These are phyloP conservation scores for Mrakia frigida DNA, from an alignment of 768 basidiomycete genomes.

Conservation along the genomic window DNA sequence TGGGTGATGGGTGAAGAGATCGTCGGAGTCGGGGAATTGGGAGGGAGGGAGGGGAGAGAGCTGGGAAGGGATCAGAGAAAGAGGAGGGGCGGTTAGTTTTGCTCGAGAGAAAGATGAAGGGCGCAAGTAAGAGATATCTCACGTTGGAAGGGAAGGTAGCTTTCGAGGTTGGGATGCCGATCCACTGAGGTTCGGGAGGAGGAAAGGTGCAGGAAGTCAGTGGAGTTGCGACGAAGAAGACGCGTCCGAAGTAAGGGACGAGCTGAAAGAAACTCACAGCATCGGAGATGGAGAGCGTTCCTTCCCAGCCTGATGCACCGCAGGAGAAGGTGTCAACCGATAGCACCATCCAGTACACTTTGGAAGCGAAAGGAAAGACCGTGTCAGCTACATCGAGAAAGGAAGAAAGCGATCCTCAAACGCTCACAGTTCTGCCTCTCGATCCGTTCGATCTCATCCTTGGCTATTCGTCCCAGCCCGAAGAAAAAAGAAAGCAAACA, in stretches of 20 bases:
- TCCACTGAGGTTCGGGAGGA: neutral
- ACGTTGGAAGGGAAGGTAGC: neutral
- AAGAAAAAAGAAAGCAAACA: too few relatives aligned
- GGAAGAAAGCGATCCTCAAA: neutral
- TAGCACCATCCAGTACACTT: conserved; percentile 1
- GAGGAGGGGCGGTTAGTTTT: neutral
- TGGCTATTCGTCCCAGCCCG: neutral
- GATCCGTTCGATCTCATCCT: neutral
- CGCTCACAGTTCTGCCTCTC: neutral
- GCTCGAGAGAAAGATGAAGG: neutral
- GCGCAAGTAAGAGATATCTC: neutral
- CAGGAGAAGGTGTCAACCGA: neutral
- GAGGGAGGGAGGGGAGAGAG: neutral
- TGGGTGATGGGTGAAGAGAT: neutral
- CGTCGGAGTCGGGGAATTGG: conserved; percentile 1
- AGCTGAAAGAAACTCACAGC: neutral
- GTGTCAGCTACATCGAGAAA: neutral
- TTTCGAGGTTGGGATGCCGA: neutral
- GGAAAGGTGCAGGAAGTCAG: neutral
- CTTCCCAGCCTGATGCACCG: neutral
- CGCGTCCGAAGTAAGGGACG: neutral
- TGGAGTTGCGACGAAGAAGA: neutral
- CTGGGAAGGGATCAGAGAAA: neutral
- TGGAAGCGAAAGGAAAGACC: neutral
- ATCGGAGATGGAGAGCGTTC: neutral